These are phyloP conservation scores for Beauveria bassiana DNA, from an alignment of 2,329 filamentous ascomycete species.

Conservation along the genomic window DNA sequence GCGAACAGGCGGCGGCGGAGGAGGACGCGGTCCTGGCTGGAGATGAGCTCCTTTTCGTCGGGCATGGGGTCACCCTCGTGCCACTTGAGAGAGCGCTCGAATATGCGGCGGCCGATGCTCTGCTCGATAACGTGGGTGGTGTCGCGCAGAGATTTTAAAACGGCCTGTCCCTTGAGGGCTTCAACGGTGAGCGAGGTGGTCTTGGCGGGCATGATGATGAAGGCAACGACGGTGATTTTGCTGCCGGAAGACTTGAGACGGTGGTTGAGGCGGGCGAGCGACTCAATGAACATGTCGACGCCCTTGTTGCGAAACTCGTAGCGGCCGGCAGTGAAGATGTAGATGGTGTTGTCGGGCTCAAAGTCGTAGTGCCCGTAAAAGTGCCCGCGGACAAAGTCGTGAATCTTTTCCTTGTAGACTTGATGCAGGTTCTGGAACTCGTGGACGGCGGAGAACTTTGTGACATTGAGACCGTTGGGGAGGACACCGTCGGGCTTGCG, in stretches of 20 bases:
- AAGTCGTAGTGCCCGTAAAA: slow-evolving; percentile 99
- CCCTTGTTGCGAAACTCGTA: slow-evolving; percentile 99
- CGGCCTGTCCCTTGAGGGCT: slow-evolving; percentile 90
- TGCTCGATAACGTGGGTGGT: slow-evolving; percentile 89
- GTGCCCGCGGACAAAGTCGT: slow-evolving; percentile 94
- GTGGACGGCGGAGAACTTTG: slow-evolving; percentile 93
- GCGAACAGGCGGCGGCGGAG: slow-evolving; percentile 87
- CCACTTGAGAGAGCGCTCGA: slow-evolving; percentile 91
- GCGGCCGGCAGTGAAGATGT: slow-evolving; percentile 93
- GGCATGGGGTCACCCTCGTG: slow-evolving; percentile 89
- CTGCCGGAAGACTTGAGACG: slow-evolving; percentile 76
- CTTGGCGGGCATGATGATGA: slow-evolving; percentile 98
- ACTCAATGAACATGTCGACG: slow-evolving; percentile 99
- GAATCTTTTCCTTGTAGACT: slow-evolving; percentile 94
- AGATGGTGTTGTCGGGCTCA: slow-evolving; percentile 90
- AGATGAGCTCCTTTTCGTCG: slow-evolving; percentile 94
- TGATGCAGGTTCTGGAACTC: slow-evolving; percentile 98
- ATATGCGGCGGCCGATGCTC: slow-evolving; percentile 86
- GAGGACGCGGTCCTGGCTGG: slow-evolving; percentile 83
- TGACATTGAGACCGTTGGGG: slow-evolving; percentile 95
- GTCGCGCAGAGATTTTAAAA: slow-evolving; percentile 91
- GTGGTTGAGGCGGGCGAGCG: slow-evolving; percentile 88
- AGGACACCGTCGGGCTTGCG: slow-evolving; percentile 94
- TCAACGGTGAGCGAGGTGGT: slow-evolving; percentile 93
- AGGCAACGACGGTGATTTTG: slow-evolving; percentile 91